phyloP scores from a whole-genome alignment of 1,139 yeast genomes.

The Yamadazyma oceani region DNA sequence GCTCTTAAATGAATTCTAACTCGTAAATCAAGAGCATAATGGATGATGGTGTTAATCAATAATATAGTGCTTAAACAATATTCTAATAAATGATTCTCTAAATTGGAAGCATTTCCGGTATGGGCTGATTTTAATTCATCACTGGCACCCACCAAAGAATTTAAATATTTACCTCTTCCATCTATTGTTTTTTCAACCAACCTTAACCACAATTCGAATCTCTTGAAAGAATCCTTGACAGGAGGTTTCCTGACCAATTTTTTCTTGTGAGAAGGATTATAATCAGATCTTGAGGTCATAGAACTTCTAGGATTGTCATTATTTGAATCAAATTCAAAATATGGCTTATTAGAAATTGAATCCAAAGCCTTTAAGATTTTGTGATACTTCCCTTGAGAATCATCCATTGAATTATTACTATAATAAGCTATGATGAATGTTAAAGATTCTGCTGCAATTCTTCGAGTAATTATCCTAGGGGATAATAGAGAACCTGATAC shows the following conservation, averaged over 20 bases:
- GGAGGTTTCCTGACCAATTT: conserved; percentile 42
- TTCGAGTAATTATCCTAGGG: conserved; percentile 72
- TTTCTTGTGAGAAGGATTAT: conserved; percentile 15
- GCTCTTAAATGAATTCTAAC: conserved; percentile 76
- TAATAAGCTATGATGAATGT: conserved; percentile 50
- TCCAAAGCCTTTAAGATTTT: conserved; percentile 67
- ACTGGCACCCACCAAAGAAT: conserved; percentile 90
- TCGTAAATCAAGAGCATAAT: conserved; percentile 62
- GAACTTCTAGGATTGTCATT: conserved; percentile 7
- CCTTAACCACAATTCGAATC: conserved; percentile 85
- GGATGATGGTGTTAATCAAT: conserved; percentile 70
- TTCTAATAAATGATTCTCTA: conserved; percentile 72
- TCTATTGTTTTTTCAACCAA: conserved; percentile 73
- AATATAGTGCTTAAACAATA: conserved; percentile 79
- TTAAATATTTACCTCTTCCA: conserved; percentile 82
- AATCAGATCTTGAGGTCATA: conserved; percentile 1
- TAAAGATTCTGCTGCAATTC: conserved; percentile 75
- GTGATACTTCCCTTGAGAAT: conserved; percentile 51
- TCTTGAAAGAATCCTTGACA: conserved; percentile 42
- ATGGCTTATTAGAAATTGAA: conserved; percentile 56
- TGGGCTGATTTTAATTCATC: conserved; percentile 68
- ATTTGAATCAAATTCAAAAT: conserved; percentile 46
- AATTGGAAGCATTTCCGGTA: conserved; percentile 41
- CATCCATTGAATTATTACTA: conserved; percentile 27
- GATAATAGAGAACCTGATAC: conserved; percentile 48